Percentiles rank a stretch among this genome's conserved stretches.
phyloP scores from a whole-genome alignment of 1,284 basidiomycete genomes.

The Anthracocystis setariae region DNA sequence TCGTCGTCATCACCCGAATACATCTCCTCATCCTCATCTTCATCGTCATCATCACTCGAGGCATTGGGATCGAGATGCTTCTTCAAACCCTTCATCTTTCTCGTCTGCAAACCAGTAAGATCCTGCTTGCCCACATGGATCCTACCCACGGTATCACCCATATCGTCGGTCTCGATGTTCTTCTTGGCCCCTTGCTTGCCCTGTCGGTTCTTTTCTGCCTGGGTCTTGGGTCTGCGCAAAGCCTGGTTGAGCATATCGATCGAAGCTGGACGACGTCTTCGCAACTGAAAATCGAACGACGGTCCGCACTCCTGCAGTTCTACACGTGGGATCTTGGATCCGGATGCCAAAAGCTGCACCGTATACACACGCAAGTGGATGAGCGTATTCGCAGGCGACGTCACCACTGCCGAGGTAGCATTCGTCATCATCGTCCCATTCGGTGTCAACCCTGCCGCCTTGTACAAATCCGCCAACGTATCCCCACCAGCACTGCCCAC shows the following conservation, averaged over 20 bases:
- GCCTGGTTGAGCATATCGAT: constrained; percentile 82
- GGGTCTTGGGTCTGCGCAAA: constrained; percentile 84
- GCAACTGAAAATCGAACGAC: constrained; percentile 82
- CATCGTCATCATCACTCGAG: constrained; percentile 55
- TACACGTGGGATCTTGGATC: constrained; percentile 69
- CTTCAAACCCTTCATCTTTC: constrained; percentile 91
- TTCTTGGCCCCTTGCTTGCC: constrained; percentile 81
- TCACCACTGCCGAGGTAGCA: constrained; percentile 58
- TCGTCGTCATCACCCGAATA: constrained; percentile 20
- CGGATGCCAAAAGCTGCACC: constrained; percentile 77
- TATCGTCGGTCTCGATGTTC: constrained; percentile 89
- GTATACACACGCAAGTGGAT: constrained; percentile 91
- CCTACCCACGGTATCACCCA: constrained; percentile 92
- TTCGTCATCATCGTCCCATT: constrained; percentile 69
- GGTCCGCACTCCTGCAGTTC: constrained; percentile 91
- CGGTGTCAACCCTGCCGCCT: constrained; percentile 52
- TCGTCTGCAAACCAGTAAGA: constrained; percentile 82
- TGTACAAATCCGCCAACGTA: constrained; percentile 54
- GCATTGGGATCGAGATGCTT: constrained; percentile 52
- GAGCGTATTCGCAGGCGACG: constrained; percentile 73
- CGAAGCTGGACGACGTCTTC: constrained; percentile 80
- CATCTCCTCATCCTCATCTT: constrained; percentile 38
- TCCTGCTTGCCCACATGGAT: constrained; percentile 93
- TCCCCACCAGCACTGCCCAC: constrained; percentile 5
- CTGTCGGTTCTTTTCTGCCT: constrained; percentile 76